Percentiles rank a stretch among this genome's conserved stretches.
Evolutionary conservation across 2,329 filamentous ascomycete species (phyloP).

Genomic region (Colletotrichum shisoi): DNA sequence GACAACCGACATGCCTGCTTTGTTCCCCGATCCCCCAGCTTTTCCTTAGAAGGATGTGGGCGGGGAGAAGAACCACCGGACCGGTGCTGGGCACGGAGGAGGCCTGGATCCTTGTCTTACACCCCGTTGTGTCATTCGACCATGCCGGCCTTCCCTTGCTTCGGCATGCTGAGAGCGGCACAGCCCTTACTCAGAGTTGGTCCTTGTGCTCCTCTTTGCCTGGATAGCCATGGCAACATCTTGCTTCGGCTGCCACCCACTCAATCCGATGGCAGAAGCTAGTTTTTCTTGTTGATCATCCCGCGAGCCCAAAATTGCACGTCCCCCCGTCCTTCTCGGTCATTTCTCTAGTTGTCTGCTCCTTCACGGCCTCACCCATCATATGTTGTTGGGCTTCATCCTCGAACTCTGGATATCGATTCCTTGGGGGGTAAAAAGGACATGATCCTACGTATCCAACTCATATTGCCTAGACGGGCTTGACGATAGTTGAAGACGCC

Average conservation of each 20-base stretch:
- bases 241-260: slow-evolving; percentile 28
- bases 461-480: slow-evolving; percentile 14
- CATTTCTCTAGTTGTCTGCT: neutral
- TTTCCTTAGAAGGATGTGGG: slow-evolving; percentile 30
- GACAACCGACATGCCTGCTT: slow-evolving; percentile 9
- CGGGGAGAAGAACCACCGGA: slow-evolving; percentile 23
- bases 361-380: slow-evolving; percentile 20
- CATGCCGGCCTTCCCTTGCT: slow-evolving; percentile 37
- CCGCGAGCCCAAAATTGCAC: slow-evolving; percentile 26
- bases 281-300: slow-evolving; percentile 33
- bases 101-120: slow-evolving; percentile 36
- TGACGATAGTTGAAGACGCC: slow-evolving; percentile 11
- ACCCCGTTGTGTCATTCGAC: slow-evolving; percentile 34
- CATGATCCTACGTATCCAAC: neutral
- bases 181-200: slow-evolving; percentile 28
- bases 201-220: slow-evolving; percentile 29
- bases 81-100: slow-evolving; percentile 28
- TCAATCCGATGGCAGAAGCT: slow-evolving; percentile 28
- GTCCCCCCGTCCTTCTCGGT: slow-evolving; percentile 9
- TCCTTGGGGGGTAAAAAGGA: neutral
- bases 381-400: neutral
- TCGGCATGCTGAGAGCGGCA: slow-evolving; percentile 31
- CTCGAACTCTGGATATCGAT: neutral
- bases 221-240: slow-evolving; percentile 25
- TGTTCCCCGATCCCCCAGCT: slow-evolving; percentile 35